A percentile compares a stretch with the other conserved stretches of the same genome.
phyloP scores from a whole-genome alignment of 768 basidiomycete species.

The Rhodosporidiobolus odoratus region DNA sequence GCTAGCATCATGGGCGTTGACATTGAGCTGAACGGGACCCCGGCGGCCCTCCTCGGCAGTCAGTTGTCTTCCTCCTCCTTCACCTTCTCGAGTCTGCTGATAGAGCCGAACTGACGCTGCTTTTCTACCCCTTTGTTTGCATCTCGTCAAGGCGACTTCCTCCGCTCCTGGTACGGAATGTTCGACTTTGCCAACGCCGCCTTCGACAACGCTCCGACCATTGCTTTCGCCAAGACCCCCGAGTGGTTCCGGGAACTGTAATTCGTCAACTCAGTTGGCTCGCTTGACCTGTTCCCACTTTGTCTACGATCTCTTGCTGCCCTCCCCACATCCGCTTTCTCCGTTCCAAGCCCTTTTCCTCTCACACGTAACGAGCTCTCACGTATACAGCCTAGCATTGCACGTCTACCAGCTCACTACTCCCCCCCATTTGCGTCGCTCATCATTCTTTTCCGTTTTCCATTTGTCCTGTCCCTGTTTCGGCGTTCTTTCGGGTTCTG shows the following conservation, averaged over 20 bases:
- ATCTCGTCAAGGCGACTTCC: not conserved
- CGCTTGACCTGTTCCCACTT: not conserved
- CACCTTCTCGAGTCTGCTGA: not conserved
- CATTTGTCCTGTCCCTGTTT: too few species aligned
- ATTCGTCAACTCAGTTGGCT: not conserved
- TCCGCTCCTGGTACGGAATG: not conserved
- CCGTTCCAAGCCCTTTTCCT: not conserved
- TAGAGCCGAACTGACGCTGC: not conserved
- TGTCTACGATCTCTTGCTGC: not conserved
- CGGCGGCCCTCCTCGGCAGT: not conserved
- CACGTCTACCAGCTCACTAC: too few species aligned
- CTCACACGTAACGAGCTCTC: too few species aligned
- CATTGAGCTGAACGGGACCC: not conserved
- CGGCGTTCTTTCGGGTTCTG: too few species aligned
- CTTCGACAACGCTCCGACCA: not conserved
- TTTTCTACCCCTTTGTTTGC: not conserved
- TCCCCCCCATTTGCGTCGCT: too few species aligned
- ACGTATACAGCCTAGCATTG: too few species aligned
- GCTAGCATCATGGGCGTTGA: not conserved
- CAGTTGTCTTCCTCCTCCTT: not conserved
- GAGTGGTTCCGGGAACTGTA: not conserved
- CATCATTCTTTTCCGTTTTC: too few species aligned
- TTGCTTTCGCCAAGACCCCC: not conserved
- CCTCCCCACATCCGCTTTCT: not conserved
- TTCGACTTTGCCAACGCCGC: not conserved